Conservation (phyloP, 129 eudicot species). For the Flaveria bidentis region DNA sequence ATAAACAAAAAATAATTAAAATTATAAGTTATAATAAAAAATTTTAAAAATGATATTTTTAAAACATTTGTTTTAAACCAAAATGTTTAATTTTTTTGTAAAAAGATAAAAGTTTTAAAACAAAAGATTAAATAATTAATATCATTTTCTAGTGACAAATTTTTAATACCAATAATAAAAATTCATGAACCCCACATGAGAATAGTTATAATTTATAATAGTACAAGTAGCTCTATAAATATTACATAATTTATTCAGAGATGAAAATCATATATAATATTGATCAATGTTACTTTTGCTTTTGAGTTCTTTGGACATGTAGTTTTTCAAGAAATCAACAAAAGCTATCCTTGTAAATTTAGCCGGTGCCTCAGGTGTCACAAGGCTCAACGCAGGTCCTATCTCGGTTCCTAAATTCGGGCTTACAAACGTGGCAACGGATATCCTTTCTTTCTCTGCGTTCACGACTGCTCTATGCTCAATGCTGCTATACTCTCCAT, state of each 20-base stretch:
- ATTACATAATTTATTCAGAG: too few relatives aligned
- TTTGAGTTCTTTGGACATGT: slow-evolving; percentile 24
- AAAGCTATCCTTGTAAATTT: slow-evolving; percentile 21
- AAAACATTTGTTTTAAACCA: too few relatives aligned
- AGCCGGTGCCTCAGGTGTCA: slow-evolving; percentile 27
- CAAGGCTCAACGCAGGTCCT: slow-evolving; percentile 43
- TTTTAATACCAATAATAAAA: neutral
- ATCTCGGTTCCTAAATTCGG: slow-evolving; percentile 28
- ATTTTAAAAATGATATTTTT: too few relatives aligned
- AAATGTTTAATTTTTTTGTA: too few relatives aligned
- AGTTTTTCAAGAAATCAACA: slow-evolving; percentile 32
- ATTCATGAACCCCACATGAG: too few relatives aligned
- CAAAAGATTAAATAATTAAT: too few relatives aligned
- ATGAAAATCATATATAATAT: slow-evolving; percentile 1
- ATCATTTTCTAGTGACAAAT: too few relatives aligned
- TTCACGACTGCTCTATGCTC: slow-evolving; percentile 46
- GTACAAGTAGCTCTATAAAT: too few relatives aligned
- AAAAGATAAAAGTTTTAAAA: too few relatives aligned
- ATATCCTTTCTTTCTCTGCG: slow-evolving; percentile 38
- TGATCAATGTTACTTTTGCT: slow-evolving; percentile 38
- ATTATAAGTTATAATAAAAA: too few relatives aligned
- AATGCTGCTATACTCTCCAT: slow-evolving; percentile 40
- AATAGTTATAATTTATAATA: too few relatives aligned
- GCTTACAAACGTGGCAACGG: slow-evolving; percentile 36
- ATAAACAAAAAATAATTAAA: too few relatives aligned